Base-by-base conservation (phyloP, 2,329 filamentous ascomycete species). In the Neofusicoccum cordaticola region DNA sequence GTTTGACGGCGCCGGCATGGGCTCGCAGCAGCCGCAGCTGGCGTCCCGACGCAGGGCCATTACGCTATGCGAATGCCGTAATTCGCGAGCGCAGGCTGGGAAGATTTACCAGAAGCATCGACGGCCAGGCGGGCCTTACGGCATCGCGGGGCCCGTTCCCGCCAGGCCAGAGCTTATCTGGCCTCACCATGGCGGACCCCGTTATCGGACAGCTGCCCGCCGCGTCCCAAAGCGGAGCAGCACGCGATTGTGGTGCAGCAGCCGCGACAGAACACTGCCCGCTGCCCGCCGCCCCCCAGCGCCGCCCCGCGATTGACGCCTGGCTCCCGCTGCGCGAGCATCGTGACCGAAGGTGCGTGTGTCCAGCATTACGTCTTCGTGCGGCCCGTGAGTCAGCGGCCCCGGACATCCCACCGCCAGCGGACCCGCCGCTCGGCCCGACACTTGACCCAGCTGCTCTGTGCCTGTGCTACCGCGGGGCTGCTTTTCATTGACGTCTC, bases 381-480 rank as follows among this genome's bases (percentile, higher is more conserved):
- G 15, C 17, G 13, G 45, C 27, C 8, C 58, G 45, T 41, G 45
- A 50, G 58, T 62, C 58, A 62, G 58, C 58, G 17, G 35, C 22
- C 44, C 58, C 44, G 58, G 58, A 62, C 58, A 51, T 50, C 42
- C 47, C 47, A 51, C 58, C 58, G 58, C 39, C 56, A 60, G 42
- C 41, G 27, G 56, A 35, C 42, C 56, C 56, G 42, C 56, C 42
- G 19, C 56, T 60, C 56, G 56, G 56, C 56, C 56, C 56, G 56
- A 60, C 56, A 45, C 42, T 35, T 8, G 13, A 31, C 48, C 34
- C 53, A 57, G 39, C 41, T 60, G 56, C 56, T 47, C 53, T 58
- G 53, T 45, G 41, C 53, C 53, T 22, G 22, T 22, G 22, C 22
- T 3, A 60, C 47, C 56, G 56, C 45, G 47, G 58, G 58, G 44